Evolutionary conservation across 2,329 filamentous ascomycete species (phyloP).

Genomic region (Pestalotiopsis sp.): DNA sequence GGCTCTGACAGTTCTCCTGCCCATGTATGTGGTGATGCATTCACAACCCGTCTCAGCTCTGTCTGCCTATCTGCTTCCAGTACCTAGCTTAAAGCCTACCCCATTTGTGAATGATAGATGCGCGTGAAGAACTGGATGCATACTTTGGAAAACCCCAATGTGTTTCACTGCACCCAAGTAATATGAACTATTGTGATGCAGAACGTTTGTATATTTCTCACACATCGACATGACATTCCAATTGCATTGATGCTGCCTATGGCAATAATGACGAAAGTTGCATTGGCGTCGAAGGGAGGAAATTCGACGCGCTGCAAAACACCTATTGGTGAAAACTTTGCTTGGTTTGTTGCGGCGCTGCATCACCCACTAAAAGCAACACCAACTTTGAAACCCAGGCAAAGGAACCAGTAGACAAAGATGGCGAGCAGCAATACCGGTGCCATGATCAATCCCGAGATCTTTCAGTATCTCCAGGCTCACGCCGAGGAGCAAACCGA

Average conservation of each 20-base stretch:
- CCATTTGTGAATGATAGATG: too few relatives aligned
- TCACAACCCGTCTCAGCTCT: too few relatives aligned
- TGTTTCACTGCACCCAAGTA: too few relatives aligned
- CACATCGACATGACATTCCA: too few relatives aligned
- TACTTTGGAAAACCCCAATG: too few relatives aligned
- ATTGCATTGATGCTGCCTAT: background rate
- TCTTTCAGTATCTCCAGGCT: slow-evolving; percentile 85
- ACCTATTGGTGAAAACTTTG: background rate
- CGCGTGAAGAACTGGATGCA: too few relatives aligned
- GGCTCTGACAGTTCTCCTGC: too few relatives aligned
- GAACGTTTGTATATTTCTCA: too few relatives aligned
- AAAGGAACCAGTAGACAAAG: background rate
- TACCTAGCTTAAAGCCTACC: too few relatives aligned
- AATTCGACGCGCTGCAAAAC: background rate
- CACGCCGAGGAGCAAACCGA: slow-evolving; percentile 87
- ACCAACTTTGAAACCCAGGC: background rate
- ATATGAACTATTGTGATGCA: too few relatives aligned
- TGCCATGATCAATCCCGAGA: slow-evolving; percentile 73
- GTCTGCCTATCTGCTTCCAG: too few relatives aligned
- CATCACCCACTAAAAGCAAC: background rate
- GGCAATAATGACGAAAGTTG: background rate
- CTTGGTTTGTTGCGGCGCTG: background rate
- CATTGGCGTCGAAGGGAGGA: background rate
- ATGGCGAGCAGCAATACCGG: slow-evolving; percentile 27
- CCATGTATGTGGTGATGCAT: too few relatives aligned